A percentile compares a stretch with the other conserved stretches of the same genome.
phyloP scores from a whole-genome alignment of 169 alveolate genomes.

The Pseudocohnilembus persalinus region DNA sequence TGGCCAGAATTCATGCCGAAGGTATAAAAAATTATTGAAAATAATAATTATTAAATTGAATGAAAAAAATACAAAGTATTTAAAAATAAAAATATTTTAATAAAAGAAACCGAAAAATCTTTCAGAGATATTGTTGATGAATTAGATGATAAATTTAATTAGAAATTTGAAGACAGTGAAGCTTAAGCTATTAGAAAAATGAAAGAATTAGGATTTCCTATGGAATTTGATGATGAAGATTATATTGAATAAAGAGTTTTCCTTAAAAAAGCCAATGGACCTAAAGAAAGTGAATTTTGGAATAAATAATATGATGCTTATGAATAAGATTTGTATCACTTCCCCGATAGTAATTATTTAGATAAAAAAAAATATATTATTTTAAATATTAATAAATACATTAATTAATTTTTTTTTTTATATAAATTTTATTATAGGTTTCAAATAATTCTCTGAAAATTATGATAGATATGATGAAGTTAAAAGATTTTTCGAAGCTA shows the following conservation, averaged over 20 bases:
- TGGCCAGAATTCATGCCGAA: conserved; percentile 48
- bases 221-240: conserved; percentile 52
- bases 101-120: conserved; percentile 26
- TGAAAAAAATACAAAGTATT: too few species aligned
- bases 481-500: conserved; percentile 34
- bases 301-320: conserved; percentile 28
- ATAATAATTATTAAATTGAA: too few species aligned
- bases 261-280: conserved; percentile 21
- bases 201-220: conserved; percentile 42
- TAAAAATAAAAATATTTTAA: too few species aligned
- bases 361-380: too few species aligned
- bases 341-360: conserved; percentile 29
- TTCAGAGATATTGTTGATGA: conserved; percentile 36
- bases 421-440: not conserved
- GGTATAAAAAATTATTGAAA: not conserved
- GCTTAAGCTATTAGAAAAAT: conserved; percentile 23
- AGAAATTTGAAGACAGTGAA: conserved; percentile 21
- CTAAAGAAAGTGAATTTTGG: conserved; percentile 34
- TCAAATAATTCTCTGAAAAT: conserved; percentile 32
- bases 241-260: conserved; percentile 48
- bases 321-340: conserved; percentile 42
- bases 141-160: conserved; percentile 20
- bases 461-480: conserved; percentile 37
- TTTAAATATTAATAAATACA: not conserved
- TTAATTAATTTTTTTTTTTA: too few species aligned